Evolutionary conservation across 31 red algal genomes (phyloP).

Genomic region (Asparagopsis taxiformis): DNA sequence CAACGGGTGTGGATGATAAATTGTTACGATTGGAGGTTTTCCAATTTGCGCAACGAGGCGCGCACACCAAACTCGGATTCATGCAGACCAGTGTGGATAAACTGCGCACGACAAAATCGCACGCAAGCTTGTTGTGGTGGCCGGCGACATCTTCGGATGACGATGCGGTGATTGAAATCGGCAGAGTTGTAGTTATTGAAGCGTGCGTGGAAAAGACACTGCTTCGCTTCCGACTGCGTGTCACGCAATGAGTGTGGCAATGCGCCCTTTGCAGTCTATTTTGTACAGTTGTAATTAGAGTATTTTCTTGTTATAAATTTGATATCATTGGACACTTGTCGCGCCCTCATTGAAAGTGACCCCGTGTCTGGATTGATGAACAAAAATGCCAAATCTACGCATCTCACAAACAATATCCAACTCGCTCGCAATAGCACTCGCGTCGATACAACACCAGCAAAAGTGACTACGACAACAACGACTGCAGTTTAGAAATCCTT

Average conservation of each 20-base stretch:
- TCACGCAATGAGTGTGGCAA: conserved; percentile 55
- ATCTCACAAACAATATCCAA: too few species aligned
- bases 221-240: conserved; percentile 44
- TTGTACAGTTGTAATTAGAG: too few species aligned
- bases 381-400: too few species aligned
- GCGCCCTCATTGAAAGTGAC: too few species aligned
- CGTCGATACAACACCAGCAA: too few species aligned
- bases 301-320: too few species aligned
- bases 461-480: too few species aligned
- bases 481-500: too few species aligned
- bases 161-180: conserved; percentile 31
- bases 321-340: too few species aligned
- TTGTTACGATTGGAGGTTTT: conserved; percentile 60
- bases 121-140: conserved; percentile 62
- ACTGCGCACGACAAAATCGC: conserved; percentile 20
- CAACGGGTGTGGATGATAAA: conserved; percentile 51
- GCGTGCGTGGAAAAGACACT: conserved; percentile 8
- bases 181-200: conserved; percentile 32
- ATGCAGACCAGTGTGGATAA: conserved; percentile 71
- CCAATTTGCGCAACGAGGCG: conserved; percentile 38
- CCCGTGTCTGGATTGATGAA: too few species aligned
- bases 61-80: conserved; percentile 42
- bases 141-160: conserved; percentile 31
- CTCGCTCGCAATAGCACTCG: too few species aligned
- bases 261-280: too few species aligned